Evolutionary conservation across 176 grass and related monocot species (phyloP).

Genomic region (Pontederia paniculata): DNA sequence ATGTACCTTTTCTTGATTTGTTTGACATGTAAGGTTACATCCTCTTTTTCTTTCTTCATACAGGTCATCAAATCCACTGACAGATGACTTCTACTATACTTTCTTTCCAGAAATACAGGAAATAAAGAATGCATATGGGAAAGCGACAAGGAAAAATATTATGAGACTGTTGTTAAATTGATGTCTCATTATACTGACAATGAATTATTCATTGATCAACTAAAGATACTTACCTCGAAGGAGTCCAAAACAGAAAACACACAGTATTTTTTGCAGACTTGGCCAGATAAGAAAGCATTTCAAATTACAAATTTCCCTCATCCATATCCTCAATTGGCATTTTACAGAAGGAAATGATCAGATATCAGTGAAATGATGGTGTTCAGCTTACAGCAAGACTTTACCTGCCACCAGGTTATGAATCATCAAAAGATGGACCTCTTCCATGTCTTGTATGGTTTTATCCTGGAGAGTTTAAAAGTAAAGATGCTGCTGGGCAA

Average conservation of each 20-base stretch:
- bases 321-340: slow-evolving; percentile 88
- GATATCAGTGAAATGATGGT: slow-evolving; percentile 85
- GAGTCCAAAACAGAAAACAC: slow-evolving; percentile 99
- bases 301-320: slow-evolving; percentile 98
- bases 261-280: slow-evolving; percentile 83
- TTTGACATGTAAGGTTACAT: slow-evolving; percentile 76
- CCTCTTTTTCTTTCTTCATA: slow-evolving; percentile 14
- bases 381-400: slow-evolving; percentile 93
- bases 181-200: slow-evolving; percentile 87
- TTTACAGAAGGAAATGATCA: slow-evolving; percentile 93
- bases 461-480: slow-evolving; percentile 99
- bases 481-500: slow-evolving; percentile 98
- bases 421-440: slow-evolving; percentile 66
- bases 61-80: background rate
- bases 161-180: slow-evolving; percentile 73
- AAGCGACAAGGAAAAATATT: slow-evolving; percentile 93
- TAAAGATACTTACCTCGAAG: slow-evolving; percentile 91
- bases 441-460: slow-evolving; percentile 94
- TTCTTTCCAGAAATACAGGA: slow-evolving; percentile 75
- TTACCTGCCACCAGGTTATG: slow-evolving; percentile 85
- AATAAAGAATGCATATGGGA: slow-evolving; percentile 97
- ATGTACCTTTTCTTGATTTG: slow-evolving; percentile 95
- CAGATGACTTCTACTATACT: background rate
- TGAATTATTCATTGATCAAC: slow-evolving; percentile 52
- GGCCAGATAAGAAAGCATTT: slow-evolving; percentile 81